Evolutionary conservation across 1,284 basidiomycete genomes (phyloP), one percentile per base, ranked within the genome.

Genomic region (Malassezia japonica): DNA sequence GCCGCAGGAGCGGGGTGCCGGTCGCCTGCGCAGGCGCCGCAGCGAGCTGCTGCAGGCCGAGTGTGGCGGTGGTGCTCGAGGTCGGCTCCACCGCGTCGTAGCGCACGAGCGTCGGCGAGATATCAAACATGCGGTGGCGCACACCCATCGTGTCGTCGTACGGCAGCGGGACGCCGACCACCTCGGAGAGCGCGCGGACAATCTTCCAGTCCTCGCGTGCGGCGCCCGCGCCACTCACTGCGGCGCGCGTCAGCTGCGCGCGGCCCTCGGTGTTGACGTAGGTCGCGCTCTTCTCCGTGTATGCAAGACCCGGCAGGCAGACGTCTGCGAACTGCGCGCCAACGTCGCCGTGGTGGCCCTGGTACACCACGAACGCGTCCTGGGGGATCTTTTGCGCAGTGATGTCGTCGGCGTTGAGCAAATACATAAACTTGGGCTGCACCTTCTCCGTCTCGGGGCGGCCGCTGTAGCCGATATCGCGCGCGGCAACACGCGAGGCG

Each of bases 121-220:
- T 83, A 74, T 95, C 91, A 87, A 91, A 96, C 82, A 98, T 83
- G 56, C 94, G 83, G 74, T 96, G 89, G 42, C 91, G 82, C 42
- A 98, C 77, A 44, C 79, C 79, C n/a, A 90, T 76, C 13, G 87
- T 79, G 63, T 92, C 87, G 67, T 95, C 88, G 73, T 99, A 98
- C 0, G 90, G 89, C 55, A 98, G 72, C 20, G 86, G 82, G 2
- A 76, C 69, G 36, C 83, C 86, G 33, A 89, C 67, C 32, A 91
- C 79, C 74, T 98, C 94, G n/a, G 87, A 90, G 2, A 98, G 77
- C 0, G 92, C 94, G 56, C 90, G 85, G 59, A 98, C 79, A 67
- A 98, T 88, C 80, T 98, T 96, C 94, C 94, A 99, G 75, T 98
- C 94, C 75, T 98, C 94, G 45, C 94, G 79, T 3, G 88, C 82